phyloP scores from a whole-genome alignment of 371 early-diverging fungal genomes.

The Apophysomyces trapeziformis region DNA sequence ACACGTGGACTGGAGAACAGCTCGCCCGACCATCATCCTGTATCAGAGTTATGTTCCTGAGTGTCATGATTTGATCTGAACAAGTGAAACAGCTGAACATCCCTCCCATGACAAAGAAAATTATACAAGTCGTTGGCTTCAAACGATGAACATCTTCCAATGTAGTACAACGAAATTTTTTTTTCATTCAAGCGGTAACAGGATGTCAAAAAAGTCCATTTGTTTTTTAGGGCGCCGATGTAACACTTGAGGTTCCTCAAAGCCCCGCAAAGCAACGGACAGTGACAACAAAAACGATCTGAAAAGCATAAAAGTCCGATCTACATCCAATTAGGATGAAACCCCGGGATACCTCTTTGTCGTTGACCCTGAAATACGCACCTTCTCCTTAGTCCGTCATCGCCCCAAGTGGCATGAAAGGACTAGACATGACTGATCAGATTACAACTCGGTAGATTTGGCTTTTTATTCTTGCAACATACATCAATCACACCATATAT shows the following conservation, averaged over 20 bases:
- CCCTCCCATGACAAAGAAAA: slow-evolving; percentile 2
- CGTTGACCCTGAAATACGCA: no score
- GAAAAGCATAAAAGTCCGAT: neutral
- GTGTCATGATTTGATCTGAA: neutral
- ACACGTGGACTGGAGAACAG: slow-evolving; percentile 12
- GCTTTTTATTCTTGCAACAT: no score
- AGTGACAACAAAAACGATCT: no score
- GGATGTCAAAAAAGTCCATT: no score
- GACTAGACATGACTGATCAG: no score
- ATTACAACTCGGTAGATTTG: no score
- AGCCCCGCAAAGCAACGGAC: no score
- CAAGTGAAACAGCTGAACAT: slow-evolving; percentile 3
- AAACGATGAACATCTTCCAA: neutral
- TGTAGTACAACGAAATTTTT: slow-evolving; percentile 3
- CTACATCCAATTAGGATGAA: neutral
- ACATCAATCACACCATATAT: no score
- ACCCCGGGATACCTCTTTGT: neutral
- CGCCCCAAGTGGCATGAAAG: no score
- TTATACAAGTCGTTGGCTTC: neutral
- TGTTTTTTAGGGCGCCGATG: no score
- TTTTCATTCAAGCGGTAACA: neutral
- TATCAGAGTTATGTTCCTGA: neutral
- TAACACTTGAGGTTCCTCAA: no score
- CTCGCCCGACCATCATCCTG: slow-evolving; percentile 10
- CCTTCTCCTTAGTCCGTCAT: no score